A percentile compares a stretch with the other conserved stretches of the same genome.
Conservation (phyloP, 371 early-diverging fungal species). For the Apophysomyces trapeziformis region DNA sequence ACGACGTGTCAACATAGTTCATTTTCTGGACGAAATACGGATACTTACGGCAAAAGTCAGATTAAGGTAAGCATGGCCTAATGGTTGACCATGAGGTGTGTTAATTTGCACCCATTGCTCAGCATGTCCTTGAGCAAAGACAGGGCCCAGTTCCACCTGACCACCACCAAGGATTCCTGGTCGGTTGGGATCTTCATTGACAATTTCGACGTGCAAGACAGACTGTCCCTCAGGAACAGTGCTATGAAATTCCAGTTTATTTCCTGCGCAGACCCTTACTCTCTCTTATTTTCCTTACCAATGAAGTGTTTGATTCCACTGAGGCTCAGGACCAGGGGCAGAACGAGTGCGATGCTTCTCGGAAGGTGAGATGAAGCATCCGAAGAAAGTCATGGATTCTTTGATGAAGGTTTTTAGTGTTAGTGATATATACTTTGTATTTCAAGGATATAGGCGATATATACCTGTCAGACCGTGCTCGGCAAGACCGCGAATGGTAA, state of each 20-base stretch:
- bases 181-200: conserved; percentile 39
- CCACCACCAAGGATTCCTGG: conserved; percentile 42
- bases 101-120: conserved; percentile 42
- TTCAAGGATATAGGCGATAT: background rate
- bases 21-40: no score
- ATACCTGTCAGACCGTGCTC: background rate
- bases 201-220: conserved; percentile 33
- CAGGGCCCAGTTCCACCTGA: conserved; percentile 22
- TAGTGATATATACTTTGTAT: no score
- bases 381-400: conserved; percentile 42
- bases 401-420: background rate
- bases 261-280: background rate
- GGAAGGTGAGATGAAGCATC: conserved; percentile 37
- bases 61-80: conserved; percentile 28
- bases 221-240: conserved; percentile 24
- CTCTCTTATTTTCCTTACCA: conserved; percentile 23
- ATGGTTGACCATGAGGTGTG: conserved; percentile 20
- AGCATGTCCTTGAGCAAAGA: conserved; percentile 23
- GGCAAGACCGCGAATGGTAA: conserved; percentile 3
- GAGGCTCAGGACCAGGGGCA: conserved; percentile 40
- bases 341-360: conserved; percentile 50
- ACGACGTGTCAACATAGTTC: background rate
- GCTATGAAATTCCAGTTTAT: conserved; percentile 19
- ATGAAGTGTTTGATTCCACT: conserved; percentile 36
- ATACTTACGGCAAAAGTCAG: conserved; percentile 25